phyloP scores from a whole-genome alignment of 352 stramenopile species.

The Poterioochromonas sp. region DNA sequence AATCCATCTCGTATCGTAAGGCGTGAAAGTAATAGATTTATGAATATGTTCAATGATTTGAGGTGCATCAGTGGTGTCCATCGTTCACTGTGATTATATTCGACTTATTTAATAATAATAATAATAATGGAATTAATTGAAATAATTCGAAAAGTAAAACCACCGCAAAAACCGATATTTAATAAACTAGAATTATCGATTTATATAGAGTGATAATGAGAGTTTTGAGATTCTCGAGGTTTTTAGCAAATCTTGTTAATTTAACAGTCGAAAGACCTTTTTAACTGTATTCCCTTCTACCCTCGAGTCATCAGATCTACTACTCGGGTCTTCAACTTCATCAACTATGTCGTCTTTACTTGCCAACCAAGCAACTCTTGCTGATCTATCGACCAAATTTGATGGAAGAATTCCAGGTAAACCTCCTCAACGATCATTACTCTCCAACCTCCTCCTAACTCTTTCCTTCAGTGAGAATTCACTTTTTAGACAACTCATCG shows the following conservation, averaged over 20 bases:
- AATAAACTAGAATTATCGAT: no score
- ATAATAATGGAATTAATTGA: no score
- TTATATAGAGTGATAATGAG: no score
- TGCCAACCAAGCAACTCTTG: background rate
- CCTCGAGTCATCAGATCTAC: no score
- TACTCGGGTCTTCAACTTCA: no score
- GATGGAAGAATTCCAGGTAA: constrained; percentile 26
- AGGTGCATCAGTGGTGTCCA: constrained; percentile 88
- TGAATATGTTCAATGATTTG: constrained; percentile 91
- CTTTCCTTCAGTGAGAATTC: constrained; percentile 6
- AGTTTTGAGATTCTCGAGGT: no score
- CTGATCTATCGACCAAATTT: constrained; percentile 21
- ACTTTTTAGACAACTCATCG: constrained; percentile 27
- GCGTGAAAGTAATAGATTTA: constrained; percentile 79
- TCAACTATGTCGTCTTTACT: constrained; percentile 53
- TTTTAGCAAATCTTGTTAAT: no score
- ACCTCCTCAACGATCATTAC: background rate
- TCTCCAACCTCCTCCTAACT: background rate
- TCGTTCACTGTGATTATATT: constrained; percentile 50
- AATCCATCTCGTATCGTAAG: constrained; percentile 86
- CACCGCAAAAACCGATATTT: no score
- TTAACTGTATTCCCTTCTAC: no score
- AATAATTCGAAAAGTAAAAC: no score
- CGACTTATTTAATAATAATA: no score
- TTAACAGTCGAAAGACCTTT: no score